Base-by-base conservation (phyloP, 2,329 filamentous ascomycete species). In the Diaporthe humulicola region DNA sequence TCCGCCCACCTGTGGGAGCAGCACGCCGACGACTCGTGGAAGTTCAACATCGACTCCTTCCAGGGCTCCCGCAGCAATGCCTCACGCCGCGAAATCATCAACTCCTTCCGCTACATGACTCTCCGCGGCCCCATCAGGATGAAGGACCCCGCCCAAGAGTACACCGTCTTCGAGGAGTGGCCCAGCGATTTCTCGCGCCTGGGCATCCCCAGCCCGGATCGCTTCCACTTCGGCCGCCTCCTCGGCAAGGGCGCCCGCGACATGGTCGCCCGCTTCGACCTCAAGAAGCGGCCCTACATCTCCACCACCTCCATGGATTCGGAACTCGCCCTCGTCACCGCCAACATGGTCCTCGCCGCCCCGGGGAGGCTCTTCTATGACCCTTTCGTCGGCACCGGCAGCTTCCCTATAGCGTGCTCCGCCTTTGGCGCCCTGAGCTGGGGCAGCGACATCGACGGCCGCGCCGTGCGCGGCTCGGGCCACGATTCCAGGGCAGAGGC, bases 221-320 rank as follows among this genome's bases (percentile, higher is more conserved):
- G 85, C 52, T 85, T 95, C 33, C 93, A 93, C 80, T 89, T 98
- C 36, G 95, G 94, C 15, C 91, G 95, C 12, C 90, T 91, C 73
- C 82, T 98, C 33, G 92, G 88, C 2, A 85, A 86, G 17, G 93
- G 94, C 2, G 90, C 90, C 4, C 89, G 96, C 58, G 90, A 94
- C 71, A 87, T 93, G 7, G 88, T 94, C 42, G 86, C 90, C 48
- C 93, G 89, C 33, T 97, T 96, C 80, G 95, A 98, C 82, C 88
- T 99, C 30, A 99, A 99, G 87, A 98, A 98, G 84, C 88, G 97
- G 38, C 89, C 90, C 52, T 99, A 99, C 82, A 98, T 99, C 79
- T 95, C 94, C 78, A 98, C 96, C 0, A 99, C 97, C 0, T 97
- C 94, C 60, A 98, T 99, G 97, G 97, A 99, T 82, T 94, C 96